A percentile compares a stretch with the other conserved stretches of the same genome.
Conservation (phyloP, 352 stramenopile species). For the Phytophthora sansomeana region DNA sequence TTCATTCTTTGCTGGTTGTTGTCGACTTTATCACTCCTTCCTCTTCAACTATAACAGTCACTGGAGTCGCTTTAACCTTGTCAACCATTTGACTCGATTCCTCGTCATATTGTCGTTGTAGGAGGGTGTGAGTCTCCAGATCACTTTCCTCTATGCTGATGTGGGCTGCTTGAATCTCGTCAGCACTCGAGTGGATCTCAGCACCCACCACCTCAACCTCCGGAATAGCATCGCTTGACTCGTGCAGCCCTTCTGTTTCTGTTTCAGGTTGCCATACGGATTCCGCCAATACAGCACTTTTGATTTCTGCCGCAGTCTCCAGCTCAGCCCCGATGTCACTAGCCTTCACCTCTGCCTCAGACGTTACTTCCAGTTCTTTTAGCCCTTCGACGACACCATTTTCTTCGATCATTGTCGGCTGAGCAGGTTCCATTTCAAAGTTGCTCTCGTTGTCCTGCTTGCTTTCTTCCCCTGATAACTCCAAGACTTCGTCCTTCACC, state of each 20-base stretch:
- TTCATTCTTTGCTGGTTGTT: constrained; percentile 3
- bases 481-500: constrained; percentile 1
- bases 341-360: constrained; percentile 16
- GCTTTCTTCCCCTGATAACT: not conserved
- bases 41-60: constrained; percentile 8
- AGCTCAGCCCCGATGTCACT: constrained; percentile 2
- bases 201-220: constrained; percentile 2
- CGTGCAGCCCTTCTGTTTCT: not conserved
- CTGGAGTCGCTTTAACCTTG: constrained; percentile 7
- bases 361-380: constrained; percentile 31
- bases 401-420: not conserved
- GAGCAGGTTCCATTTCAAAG: constrained; percentile 1
- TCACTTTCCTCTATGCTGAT: not conserved
- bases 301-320: constrained; percentile 8
- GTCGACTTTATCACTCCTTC: not conserved
- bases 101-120: constrained; percentile 1
- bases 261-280: not conserved
- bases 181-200: not conserved
- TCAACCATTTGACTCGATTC: constrained; percentile 8
- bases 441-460: constrained; percentile 13
- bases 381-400: constrained; percentile 4
- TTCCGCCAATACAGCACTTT: constrained; percentile 5
- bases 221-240: not conserved
- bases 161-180: constrained; percentile 10
- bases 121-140: not conserved